These are phyloP conservation scores for Leucoagaricus sp. DNA, from an alignment of 1,284 basidiomycete species.

Conservation along the genomic window DNA sequence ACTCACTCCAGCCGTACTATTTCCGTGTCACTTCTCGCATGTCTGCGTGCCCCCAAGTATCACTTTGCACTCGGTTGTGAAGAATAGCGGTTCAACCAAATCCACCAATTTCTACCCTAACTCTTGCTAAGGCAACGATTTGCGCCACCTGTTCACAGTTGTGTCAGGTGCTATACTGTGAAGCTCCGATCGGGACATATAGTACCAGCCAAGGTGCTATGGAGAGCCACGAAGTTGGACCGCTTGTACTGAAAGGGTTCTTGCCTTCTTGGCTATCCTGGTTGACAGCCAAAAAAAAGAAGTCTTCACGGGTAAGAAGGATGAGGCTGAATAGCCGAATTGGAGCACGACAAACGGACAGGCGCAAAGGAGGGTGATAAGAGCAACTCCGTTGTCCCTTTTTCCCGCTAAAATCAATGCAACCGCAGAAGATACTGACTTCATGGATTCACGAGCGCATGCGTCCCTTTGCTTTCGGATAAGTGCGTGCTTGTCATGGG, in stretches of 20 bases:
- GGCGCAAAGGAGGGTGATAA: conserved; percentile 10
- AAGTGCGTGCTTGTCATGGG: conserved; percentile 14
- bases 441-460: neutral
- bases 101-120: neutral
- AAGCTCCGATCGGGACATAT: conserved; percentile 2
- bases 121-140: neutral
- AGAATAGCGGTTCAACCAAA: neutral
- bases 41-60: neutral
- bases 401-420: neutral
- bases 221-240: conserved; percentile 9
- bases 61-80: neutral
- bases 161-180: neutral
- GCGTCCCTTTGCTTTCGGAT: conserved; percentile 4
- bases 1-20: neutral
- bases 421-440: neutral
- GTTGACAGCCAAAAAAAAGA: conserved; percentile 3
- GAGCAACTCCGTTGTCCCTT: conserved; percentile 13
- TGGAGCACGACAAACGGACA: neutral
- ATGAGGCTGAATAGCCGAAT: neutral
- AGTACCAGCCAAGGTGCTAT: neutral
- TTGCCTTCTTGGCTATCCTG: conserved; percentile 12
- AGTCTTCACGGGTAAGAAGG: neutral
- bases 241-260: neutral
- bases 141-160: neutral
- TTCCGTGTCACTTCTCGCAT: neutral